Base-by-base conservation (phyloP, 2,329 filamentous ascomycete genomes). In the Massarina eburnea region DNA sequence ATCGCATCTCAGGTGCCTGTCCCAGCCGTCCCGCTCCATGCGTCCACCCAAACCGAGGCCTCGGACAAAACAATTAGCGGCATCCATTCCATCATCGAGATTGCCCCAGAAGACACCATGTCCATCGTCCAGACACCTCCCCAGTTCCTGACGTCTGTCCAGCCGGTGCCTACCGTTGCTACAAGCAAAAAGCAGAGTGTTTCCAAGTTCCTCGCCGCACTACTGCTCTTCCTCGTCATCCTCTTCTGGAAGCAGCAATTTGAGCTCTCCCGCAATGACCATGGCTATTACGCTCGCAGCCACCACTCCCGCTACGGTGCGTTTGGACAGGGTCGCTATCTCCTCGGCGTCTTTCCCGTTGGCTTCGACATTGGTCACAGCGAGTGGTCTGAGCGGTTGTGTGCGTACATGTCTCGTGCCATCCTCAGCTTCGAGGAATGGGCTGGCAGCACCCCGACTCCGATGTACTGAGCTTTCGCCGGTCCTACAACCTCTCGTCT, bases 281-380 rank as follows among this genome's bases (percentile, higher is more conserved):
- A 42, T 19, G 48, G 45, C 5, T 7, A 14, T n/a, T 39, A 39
- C 21, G n/a, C 27, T 27, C 19, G 29, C 21, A 19, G 27, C 22
- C 26, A 36, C 9, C 42, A 45, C 8, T 26, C 9, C 26, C 10
- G n/a, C 17, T 18, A 18, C 27, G 48, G 51, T 15, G 58, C 54
- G 8, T 53, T 49, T 39, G 58, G 58, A 29, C 56, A 58, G 24
- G 56, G 54, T 1, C 54, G 56, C 37, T 37, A 58, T 27, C 42
- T 61, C 24, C 48, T 59, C n/a, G 53, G 51, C 20, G 5, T 49
- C 29, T 39, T 52, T 20, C 56, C 56, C 15, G 10, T 61, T 20
- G 58, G 47, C 27, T 54, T 57, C 51, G 43, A 54, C 18, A 47
- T 53, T 21, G 55, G 55, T 33, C 39, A 49, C 33, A 50, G 43